Evolutionary conservation across 169 alveolate species (phyloP).

Genomic region (Ichthyophthirius multifiliis): DNA sequence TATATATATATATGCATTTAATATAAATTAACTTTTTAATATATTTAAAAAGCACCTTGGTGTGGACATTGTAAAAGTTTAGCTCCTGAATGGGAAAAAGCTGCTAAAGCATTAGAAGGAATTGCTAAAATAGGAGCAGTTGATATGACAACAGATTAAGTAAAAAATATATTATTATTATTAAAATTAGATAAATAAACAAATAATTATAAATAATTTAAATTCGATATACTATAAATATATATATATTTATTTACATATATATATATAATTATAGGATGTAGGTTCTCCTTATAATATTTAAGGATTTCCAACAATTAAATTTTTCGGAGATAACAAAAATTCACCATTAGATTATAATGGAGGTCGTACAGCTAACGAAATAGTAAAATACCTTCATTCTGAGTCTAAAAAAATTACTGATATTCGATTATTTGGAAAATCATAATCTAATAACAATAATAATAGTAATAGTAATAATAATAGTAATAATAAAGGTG

Average conservation of each 20-base stretch:
- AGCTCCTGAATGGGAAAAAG: constrained; percentile 94
- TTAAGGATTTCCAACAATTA: constrained; percentile 95
- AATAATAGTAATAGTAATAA: neutral
- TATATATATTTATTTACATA: constrained; percentile 24
- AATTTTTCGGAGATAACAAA: constrained; percentile 91
- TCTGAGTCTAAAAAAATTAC: constrained; percentile 73
- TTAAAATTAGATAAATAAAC: neutral
- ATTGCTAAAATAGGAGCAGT: constrained; percentile 87
- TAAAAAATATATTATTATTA: neutral
- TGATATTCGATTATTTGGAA: constrained; percentile 58
- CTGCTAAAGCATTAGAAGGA: constrained; percentile 91
- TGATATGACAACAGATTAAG: constrained; percentile 83
- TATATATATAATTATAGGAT: neutral
- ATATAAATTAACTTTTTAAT: constrained; percentile 63
- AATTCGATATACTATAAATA: neutral
- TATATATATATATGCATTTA: no score
- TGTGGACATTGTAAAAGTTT: constrained; percentile 97
- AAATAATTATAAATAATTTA: neutral
- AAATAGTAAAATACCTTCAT: constrained; percentile 76
- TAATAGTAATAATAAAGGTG: neutral
- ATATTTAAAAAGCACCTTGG: constrained; percentile 82
- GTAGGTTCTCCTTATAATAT: constrained; percentile 59
- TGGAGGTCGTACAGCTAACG: constrained; percentile 84
- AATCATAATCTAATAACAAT: no score
- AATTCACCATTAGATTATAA: constrained; percentile 77